Evolutionary conservation across 192 early-diverging fungal genomes (phyloP), one percentile per base, ranked within the genome.

Genomic region (Rhizophagus prolifer): DNA sequence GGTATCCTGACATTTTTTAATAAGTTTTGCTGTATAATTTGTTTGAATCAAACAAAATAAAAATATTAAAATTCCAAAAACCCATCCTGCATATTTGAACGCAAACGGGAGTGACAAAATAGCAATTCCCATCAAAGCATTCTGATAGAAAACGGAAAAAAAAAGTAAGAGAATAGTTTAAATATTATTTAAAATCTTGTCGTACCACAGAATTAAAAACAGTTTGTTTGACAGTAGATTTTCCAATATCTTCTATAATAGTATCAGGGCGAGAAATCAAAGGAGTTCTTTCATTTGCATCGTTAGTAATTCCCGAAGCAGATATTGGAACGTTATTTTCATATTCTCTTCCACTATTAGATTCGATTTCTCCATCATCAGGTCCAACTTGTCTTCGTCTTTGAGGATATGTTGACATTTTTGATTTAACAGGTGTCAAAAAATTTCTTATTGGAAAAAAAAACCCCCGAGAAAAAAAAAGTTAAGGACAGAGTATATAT

Each of bases 111-210:
- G 75, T 9, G 90, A 78, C 23, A 92, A 74, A 36, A 92, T 87
- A 30, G 87, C 90, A 76, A 92, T 84, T 26, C 90, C 90, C 65
- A 90, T 90, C 30, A 91, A 78, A 8, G 91, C 81, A 66, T 91
- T 91, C 69, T 74, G 61, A 62, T 23, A n/a, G 63, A 36, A 46
- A 4, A 62, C 2, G 26, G n/a, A n/a, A 34, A 62, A 4, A 44
- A 46, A 21, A 61, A 21, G 9, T 44, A 9, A 41, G 9, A 9
- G 38, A 41, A 41, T 41, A 44, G 41, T 12, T 44, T 2, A 44
- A n/a, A 44, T 38, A 38, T 38, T 12, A 44, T 4, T 2, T 10
- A 44, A 44, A 36, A 44, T 9, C 4, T 59, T 54, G 7, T 34
- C 26, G 13, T 74, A 74, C 72, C 31, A 91, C 82, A 3, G 82